Percentiles rank a stretch among this genome's conserved stretches.
Conservation (phyloP, 2,329 filamentous ascomycete genomes). For the Monilinia aucupariae region DNA sequence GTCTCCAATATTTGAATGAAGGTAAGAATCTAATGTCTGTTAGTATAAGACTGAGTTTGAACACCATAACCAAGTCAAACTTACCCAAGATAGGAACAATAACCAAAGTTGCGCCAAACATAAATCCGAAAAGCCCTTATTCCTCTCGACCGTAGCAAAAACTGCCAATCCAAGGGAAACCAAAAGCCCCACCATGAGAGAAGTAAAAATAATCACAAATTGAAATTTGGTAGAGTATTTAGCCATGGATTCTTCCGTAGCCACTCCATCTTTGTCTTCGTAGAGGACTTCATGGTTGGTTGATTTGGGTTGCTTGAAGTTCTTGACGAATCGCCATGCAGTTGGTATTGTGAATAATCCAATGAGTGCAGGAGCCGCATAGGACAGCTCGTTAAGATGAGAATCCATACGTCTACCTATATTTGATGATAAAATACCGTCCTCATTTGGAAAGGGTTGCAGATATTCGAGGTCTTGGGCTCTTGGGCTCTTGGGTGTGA, state of each 20-base stretch:
- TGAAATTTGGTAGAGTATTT: constrained; percentile 56
- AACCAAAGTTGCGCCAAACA: constrained; percentile 53
- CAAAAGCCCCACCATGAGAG: constrained; percentile 47
- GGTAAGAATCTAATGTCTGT: constrained; percentile 42
- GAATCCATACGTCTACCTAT: constrained; percentile 14
- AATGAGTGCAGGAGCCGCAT: constrained; percentile 16
- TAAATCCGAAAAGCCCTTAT: constrained; percentile 8
- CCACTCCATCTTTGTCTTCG: constrained; percentile 62
- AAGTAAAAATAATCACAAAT: constrained; percentile 48
- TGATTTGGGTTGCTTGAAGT: constrained; percentile 21
- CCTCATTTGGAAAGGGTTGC: background rate
- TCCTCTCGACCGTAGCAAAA: constrained; percentile 41
- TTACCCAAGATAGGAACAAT: constrained; percentile 55
- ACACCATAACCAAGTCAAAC: constrained; percentile 28
- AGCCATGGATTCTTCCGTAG: constrained; percentile 55
- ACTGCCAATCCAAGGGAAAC: constrained; percentile 52
- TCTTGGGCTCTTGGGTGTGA: too few species aligned
- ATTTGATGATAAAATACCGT: background rate
- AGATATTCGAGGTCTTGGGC: too few species aligned
- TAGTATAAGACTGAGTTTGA: background rate
- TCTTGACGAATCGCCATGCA: constrained; percentile 23
- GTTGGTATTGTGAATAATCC: constrained; percentile 25
- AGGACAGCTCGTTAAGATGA: constrained; percentile 12
- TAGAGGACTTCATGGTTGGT: constrained; percentile 40
- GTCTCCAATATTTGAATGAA: constrained; percentile 34